A percentile compares a stretch with the other conserved stretches of the same genome.
These are phyloP conservation scores for Salisapilia sapeloensis DNA, from an alignment of 352 stramenopile genomes.

Conservation along the genomic window DNA sequence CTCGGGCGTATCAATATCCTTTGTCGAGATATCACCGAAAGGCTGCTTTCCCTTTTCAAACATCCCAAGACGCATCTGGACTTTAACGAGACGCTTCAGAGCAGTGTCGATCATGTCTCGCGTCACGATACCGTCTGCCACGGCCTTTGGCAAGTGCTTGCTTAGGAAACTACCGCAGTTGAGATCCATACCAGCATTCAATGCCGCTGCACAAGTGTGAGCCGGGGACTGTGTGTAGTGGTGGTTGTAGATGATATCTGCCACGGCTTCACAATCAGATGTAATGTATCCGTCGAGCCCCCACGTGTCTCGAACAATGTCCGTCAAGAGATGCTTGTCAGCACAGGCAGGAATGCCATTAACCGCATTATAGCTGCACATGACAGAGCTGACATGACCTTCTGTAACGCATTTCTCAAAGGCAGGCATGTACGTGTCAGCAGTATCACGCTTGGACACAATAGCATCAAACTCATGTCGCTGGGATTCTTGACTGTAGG, in stretches of 20 bases:
- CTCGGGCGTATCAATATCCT: constrained; percentile 25
- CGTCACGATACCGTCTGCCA: constrained; percentile 42
- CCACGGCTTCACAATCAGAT: constrained; percentile 81
- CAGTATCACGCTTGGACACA: constrained; percentile 74
- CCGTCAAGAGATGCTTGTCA: constrained; percentile 63
- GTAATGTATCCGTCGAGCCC: constrained; percentile 86
- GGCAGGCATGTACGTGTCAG: constrained; percentile 79
- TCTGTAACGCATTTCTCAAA: constrained; percentile 74
- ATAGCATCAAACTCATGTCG: constrained; percentile 79
- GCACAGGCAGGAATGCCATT: constrained; percentile 86
- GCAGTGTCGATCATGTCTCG: constrained; percentile 39
- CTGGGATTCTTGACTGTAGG: constrained; percentile 72
- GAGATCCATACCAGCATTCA: constrained; percentile 68
- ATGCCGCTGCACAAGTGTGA: constrained; percentile 26
- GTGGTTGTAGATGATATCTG: constrained; percentile 55
- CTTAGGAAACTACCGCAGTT: constrained; percentile 69
- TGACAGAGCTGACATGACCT: constrained; percentile 65
- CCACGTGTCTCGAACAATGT: constrained; percentile 67
- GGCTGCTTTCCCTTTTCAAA: constrained; percentile 70
- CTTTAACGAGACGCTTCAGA: constrained; percentile 60
- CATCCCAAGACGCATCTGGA: constrained; percentile 80
- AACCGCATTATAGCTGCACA: constrained; percentile 93
- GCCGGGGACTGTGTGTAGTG: constrained; percentile 59
- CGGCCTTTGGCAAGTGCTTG: constrained; percentile 34
- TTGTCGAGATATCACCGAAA: constrained; percentile 27